These are phyloP conservation scores for Malassezia obtusa DNA, from an alignment of 1,284 basidiomycete species.

Conservation along the genomic window DNA sequence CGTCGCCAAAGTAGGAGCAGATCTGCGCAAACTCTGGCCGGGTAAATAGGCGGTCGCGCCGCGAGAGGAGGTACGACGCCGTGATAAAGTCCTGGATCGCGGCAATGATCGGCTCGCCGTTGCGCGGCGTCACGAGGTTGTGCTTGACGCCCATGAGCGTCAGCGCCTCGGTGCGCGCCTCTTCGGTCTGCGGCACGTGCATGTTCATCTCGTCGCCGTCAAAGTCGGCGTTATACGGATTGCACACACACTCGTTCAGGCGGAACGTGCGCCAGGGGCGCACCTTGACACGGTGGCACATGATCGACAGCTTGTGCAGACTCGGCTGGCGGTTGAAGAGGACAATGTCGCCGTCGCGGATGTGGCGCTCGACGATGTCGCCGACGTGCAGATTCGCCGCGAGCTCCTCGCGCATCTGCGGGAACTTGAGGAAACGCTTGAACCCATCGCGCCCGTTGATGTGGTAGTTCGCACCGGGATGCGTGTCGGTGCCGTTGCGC, in stretches of 20 bases:
- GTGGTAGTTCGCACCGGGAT: constrained; percentile 87
- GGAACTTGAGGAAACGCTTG: constrained; percentile 56
- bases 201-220: constrained; percentile 99
- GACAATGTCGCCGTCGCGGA: constrained; percentile 91
- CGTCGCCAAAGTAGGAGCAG: constrained; percentile 88
- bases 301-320: constrained; percentile 71
- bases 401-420: constrained; percentile 35
- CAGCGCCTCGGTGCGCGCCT: constrained; percentile 91
- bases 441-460: constrained; percentile 62
- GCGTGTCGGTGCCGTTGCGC: constrained; percentile 77
- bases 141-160: constrained; percentile 97
- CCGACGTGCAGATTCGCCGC: constrained; percentile 71
- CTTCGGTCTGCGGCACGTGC: constrained; percentile 94
- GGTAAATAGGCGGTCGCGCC: constrained; percentile 85
- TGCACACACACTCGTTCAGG: constrained; percentile 97
- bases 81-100: constrained; percentile 47
- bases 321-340: constrained; percentile 98
- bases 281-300: constrained; percentile 94
- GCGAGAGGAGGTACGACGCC: constrained; percentile 82
- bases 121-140: constrained; percentile 68
- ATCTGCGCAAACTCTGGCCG: constrained; percentile 92
- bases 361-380: constrained; percentile 84
- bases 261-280: constrained; percentile 95
- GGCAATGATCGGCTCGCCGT: constrained; percentile 45
- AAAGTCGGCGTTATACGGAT: constrained; percentile 98